Conservation (phyloP, 768 basidiomycete genomes). For the Lentinula raphanica region DNA sequence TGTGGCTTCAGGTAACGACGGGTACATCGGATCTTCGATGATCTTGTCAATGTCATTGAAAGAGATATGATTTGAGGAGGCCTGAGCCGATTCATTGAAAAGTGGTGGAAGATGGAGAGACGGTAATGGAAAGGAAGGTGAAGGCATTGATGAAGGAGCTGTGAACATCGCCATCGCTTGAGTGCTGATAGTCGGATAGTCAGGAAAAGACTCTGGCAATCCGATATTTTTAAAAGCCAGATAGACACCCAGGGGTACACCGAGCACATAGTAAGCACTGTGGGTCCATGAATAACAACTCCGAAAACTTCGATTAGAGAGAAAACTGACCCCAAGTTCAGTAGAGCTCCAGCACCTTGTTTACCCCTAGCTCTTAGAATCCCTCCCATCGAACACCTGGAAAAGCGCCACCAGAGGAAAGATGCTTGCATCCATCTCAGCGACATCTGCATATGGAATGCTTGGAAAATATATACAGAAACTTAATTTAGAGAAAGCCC, state of each 20-base stretch:
- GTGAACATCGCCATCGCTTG: neutral
- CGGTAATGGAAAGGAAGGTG: neutral
- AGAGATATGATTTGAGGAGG: neutral
- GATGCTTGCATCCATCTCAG: slow-evolving; percentile 41
- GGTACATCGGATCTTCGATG: slow-evolving; percentile 1
- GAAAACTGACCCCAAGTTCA: slow-evolving; percentile 28
- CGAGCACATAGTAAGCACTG: slow-evolving; percentile 52
- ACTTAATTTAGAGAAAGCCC: slow-evolving; percentile 10
- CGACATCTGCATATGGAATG: slow-evolving; percentile 19
- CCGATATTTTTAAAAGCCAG: slow-evolving; percentile 39
- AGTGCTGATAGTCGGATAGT: neutral
- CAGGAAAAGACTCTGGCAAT: neutral
- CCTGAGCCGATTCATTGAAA: neutral
- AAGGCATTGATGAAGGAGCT: neutral
- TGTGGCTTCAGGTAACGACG: slow-evolving; percentile 10
- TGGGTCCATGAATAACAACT: neutral
- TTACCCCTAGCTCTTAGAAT: slow-evolving; percentile 62
- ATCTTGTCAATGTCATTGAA: neutral
- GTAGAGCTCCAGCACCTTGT: slow-evolving; percentile 48
- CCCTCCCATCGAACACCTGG: slow-evolving; percentile 63
- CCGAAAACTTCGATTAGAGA: neutral
- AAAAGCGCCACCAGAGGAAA: slow-evolving; percentile 53
- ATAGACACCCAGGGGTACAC: slow-evolving; percentile 59
- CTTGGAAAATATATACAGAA: neutral
- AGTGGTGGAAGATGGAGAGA: neutral